Conservation (phyloP, 202 grass and related monocot genomes). For the Alloteropsis angusta region DNA sequence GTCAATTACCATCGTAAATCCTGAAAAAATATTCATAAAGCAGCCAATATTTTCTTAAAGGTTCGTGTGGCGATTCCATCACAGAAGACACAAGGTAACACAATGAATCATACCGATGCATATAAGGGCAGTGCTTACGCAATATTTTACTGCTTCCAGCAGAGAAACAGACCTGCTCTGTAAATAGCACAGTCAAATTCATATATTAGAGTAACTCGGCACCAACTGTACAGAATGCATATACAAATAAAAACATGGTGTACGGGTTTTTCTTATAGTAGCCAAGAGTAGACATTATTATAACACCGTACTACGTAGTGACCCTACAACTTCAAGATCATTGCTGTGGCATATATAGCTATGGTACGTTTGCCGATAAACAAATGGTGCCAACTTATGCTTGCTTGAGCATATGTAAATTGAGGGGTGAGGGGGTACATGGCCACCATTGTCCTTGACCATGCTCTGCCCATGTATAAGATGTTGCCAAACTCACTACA, state of each 20-base stretch:
- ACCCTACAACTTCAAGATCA: neutral
- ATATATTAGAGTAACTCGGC: conserved; percentile 15
- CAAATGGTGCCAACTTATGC: too few relatives aligned
- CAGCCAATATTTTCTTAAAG: conserved; percentile 7
- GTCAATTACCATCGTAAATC: conserved; percentile 59
- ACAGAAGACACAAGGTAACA: conserved; percentile 2
- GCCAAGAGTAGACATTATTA: neutral
- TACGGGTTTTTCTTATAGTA: neutral
- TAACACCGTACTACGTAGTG: neutral
- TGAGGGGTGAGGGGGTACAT: too few relatives aligned
- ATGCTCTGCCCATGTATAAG: too few relatives aligned
- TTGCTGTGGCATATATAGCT: neutral
- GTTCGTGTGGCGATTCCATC: neutral
- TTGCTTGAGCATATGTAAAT: too few relatives aligned
- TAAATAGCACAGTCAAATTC: conserved; percentile 28
- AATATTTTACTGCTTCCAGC: conserved; percentile 66
- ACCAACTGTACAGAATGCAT: conserved; percentile 12
- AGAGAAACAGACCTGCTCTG: conserved; percentile 76
- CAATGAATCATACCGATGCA: conserved; percentile 56
- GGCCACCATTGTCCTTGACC: too few relatives aligned
- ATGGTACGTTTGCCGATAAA: too few relatives aligned
- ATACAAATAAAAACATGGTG: conserved; percentile 3
- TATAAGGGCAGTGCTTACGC: conserved; percentile 41
- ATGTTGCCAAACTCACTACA: conserved; percentile 18
- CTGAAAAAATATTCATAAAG: conserved; percentile 29